These are phyloP conservation scores for Arachis monticola DNA, from an alignment of 331 rosid genomes.

Conservation along the genomic window DNA sequence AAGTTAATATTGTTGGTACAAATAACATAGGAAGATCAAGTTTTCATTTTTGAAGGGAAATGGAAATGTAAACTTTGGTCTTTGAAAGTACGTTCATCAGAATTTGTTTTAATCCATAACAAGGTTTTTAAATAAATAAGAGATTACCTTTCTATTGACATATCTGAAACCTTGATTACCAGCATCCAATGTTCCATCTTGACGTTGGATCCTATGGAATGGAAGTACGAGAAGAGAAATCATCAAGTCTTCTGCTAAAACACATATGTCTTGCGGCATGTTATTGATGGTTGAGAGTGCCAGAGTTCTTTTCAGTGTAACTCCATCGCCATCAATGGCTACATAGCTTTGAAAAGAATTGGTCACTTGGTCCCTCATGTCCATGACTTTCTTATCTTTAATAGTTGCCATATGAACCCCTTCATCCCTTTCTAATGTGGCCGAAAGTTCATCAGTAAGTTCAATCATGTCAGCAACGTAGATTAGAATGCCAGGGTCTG, in stretches of 20 bases:
- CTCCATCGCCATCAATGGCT: slow-evolving; percentile 48
- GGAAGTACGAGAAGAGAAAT: slow-evolving; percentile 70
- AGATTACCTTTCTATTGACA: slow-evolving; percentile 72
- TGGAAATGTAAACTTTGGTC: no score
- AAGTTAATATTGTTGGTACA: no score
- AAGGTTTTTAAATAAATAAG: not conserved
- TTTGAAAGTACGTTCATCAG: no score
- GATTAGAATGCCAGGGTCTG: slow-evolving; percentile 57
- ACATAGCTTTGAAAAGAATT: slow-evolving; percentile 55
- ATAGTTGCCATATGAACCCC: slow-evolving; percentile 50
- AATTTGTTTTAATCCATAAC: no score
- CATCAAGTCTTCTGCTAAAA: slow-evolving; percentile 71
- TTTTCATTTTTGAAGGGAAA: no score
- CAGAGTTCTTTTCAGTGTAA: slow-evolving; percentile 55
- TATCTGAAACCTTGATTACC: slow-evolving; percentile 73
- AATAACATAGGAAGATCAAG: no score
- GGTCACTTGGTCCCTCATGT: slow-evolving; percentile 64
- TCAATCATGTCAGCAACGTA: slow-evolving; percentile 72
- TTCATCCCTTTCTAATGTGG: slow-evolving; percentile 49
- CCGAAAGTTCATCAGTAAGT: slow-evolving; percentile 60
- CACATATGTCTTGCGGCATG: slow-evolving; percentile 68
- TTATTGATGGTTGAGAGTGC: slow-evolving; percentile 63
- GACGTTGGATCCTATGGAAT: slow-evolving; percentile 63
- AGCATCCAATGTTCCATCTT: slow-evolving; percentile 54
- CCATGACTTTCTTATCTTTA: slow-evolving; percentile 52